Percentiles rank a stretch among this genome's conserved stretches.
phyloP scores from a whole-genome alignment of 1,284 basidiomycete species.

The Ceratobasidium sp. region DNA sequence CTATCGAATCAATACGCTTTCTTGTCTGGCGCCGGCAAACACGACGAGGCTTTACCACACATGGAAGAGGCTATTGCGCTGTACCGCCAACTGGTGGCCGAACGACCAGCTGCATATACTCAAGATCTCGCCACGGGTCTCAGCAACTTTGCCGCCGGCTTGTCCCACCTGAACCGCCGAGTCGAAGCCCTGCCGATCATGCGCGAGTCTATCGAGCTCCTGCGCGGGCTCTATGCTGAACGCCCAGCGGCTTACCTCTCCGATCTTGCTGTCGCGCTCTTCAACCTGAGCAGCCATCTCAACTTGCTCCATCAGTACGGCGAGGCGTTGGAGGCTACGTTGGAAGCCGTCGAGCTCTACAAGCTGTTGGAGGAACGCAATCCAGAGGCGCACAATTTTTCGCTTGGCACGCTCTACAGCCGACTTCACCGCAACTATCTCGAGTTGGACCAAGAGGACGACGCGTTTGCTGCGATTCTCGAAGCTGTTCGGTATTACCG shows the following conservation, averaged over 20 bases:
- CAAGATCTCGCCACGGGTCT: background rate
- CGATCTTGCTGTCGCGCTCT: background rate
- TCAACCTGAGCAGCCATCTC: background rate
- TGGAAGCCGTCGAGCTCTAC: background rate
- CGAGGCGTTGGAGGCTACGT: background rate
- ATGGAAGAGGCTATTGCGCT: conserved; percentile 4
- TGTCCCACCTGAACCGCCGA: background rate
- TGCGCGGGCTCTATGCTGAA: background rate
- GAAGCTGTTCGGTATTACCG: conserved; percentile 1
- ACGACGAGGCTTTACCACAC: background rate
- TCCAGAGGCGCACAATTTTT: background rate
- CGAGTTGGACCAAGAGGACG: background rate
- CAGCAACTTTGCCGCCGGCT: background rate
- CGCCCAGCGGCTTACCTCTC: conserved; percentile 10
- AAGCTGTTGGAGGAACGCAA: background rate
- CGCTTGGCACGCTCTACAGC: background rate
- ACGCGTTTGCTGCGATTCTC: conserved; percentile 4
- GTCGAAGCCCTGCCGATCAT: background rate
- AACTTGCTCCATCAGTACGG: conserved; percentile 1
- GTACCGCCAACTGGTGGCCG: background rate
- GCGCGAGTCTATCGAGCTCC: conserved; percentile 1
- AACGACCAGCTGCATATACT: background rate
- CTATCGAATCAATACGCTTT: background rate
- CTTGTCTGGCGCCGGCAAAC: background rate
- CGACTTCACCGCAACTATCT: background rate